Evolutionary conservation across 805 yeast species (phyloP).

Genomic region (Grigorovia yakushimaensis): DNA sequence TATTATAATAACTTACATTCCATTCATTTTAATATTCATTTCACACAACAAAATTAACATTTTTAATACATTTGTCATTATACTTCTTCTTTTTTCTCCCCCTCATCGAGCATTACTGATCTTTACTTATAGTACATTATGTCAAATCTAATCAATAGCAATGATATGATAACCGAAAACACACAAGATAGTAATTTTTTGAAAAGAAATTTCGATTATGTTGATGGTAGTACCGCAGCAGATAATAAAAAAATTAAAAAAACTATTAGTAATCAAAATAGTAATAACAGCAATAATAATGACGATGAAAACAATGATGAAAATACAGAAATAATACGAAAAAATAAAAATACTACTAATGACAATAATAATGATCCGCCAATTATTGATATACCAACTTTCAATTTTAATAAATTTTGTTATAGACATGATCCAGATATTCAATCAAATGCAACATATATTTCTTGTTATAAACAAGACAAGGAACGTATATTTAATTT

Average conservation of each 20-base stretch:
- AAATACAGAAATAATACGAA: not conserved
- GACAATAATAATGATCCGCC: not conserved
- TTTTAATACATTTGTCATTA: too few relatives aligned
- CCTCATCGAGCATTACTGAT: too few relatives aligned
- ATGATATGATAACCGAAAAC: not conserved
- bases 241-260: too few relatives aligned
- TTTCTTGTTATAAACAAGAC: conserved; percentile 22
- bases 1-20: too few relatives aligned
- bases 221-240: not conserved
- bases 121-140: too few relatives aligned
- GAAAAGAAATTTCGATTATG: not conserved
- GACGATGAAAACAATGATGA: not conserved
- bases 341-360: not conserved
- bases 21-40: too few relatives aligned
- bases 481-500: conserved; percentile 19
- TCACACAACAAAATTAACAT: too few relatives aligned
- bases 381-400: conserved; percentile 23
- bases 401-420: conserved; percentile 62
- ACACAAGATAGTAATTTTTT: not conserved
- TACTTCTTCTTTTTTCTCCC: too few relatives aligned
- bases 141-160: not conserved
- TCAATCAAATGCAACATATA: conserved; percentile 35
- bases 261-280: not conserved
- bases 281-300: not conserved
- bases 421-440: conserved; percentile 90